Evolutionary conservation across 306 rosid genomes (phyloP).

Genomic region (Sesbania bispinosa): DNA sequence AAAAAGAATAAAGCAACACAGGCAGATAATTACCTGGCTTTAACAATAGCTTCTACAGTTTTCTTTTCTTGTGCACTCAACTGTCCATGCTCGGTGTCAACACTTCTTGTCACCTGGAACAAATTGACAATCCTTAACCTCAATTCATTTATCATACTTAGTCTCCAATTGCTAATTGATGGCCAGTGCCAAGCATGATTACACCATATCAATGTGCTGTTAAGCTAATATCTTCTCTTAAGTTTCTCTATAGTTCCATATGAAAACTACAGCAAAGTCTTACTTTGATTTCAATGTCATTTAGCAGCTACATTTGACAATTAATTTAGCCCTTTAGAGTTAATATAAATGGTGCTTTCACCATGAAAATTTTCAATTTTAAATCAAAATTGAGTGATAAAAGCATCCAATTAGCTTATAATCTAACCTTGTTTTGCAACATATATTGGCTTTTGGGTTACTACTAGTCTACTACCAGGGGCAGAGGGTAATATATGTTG

Average conservation of each 20-base stretch:
- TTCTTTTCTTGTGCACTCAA: constrained; percentile 85
- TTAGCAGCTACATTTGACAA: neutral
- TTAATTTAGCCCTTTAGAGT: neutral
- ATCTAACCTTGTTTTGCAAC: neutral
- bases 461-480: neutral
- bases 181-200: neutral
- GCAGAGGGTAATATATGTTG: neutral
- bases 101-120: constrained; percentile 89
- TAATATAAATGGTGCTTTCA: neutral
- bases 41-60: constrained; percentile 89
- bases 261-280: constrained; percentile 5
- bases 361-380: neutral
- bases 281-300: constrained; percentile 13
- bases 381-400: neutral
- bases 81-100: constrained; percentile 70
- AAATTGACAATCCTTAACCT: constrained; percentile 14
- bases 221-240: constrained; percentile 10
- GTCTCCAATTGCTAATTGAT: neutral
- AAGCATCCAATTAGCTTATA: neutral
- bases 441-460: neutral
- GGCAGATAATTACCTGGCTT: constrained; percentile 66
- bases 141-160: constrained; percentile 18
- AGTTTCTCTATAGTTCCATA: constrained; percentile 4
- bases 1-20: neutral
- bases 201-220: constrained; percentile 2